Evolutionary conservation across 1,284 basidiomycete species (phyloP), one percentile per base, ranked within the genome.

Genomic region (Malassezia brasiliensis): DNA sequence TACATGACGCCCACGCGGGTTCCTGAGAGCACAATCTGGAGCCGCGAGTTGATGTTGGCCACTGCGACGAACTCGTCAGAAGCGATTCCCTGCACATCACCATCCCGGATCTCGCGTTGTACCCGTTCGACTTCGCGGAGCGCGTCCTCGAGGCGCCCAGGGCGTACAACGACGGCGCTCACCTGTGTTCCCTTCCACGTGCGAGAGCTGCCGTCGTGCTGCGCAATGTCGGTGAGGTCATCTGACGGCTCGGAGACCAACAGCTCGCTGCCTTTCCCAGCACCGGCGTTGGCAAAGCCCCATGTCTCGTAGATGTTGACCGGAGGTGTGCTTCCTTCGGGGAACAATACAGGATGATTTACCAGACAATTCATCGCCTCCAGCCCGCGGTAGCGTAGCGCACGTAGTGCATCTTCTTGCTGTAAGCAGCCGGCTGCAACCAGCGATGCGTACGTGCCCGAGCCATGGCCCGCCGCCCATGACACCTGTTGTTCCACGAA

Each of bases 281-380:
- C 65, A 1, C 67, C 68, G 3, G 71, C 65, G 19, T 73, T 74
- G 34, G 70, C 62, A 50, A 73, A 74, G 3, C 67, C 72, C 72
- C 72, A 73, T 11, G 70, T 72, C 52, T 72, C 70, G 55, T 69
- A 74, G 25, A 72, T 56, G 56, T 60, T 70, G 9, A 62, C 66
- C 0, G 70, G 72, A 40, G 56, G 64, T 37, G 56, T 50, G 45
- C 70, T 69, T 19, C 72, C 72, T 7, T 50, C 45, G 0, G 72
- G 72, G 52, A 73, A 74, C 15, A 73, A 62, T 0, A 63, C 59
- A 0, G 68, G 66, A 40, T 71, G 58, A 20, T 64, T 58, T 28
- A 47, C 51, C 1, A 69, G 59, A 45, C 61, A 66, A 17, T 64
- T 59, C 34, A 63, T 64, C 1, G 60, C 62, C 6, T 66, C 53